phyloP scores from a whole-genome alignment of 1,284 basidiomycete species.

The Ustilago nuda region DNA sequence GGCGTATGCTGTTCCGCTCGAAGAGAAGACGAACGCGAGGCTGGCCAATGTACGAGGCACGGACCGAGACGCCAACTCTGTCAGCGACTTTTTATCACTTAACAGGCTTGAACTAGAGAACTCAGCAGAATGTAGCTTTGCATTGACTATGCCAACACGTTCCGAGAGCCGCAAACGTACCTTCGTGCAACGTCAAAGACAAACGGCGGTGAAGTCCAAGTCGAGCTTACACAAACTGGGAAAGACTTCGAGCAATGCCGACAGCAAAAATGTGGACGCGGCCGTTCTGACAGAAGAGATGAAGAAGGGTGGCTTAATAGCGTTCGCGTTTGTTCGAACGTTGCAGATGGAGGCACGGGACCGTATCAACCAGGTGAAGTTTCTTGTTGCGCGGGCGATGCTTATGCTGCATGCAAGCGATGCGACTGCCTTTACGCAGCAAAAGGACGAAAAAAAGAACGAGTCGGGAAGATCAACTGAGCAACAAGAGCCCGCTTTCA shows the following conservation, averaged over 20 bases:
- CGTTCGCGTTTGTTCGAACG: slow-evolving; percentile 18
- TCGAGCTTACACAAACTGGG: not conserved
- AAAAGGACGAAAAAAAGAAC: not conserved
- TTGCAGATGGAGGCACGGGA: slow-evolving; percentile 35
- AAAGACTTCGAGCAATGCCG: not conserved
- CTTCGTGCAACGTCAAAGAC: slow-evolving; percentile 17
- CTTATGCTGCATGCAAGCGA: not conserved
- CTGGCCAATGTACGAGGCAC: slow-evolving; percentile 6
- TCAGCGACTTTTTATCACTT: slow-evolving; percentile 23
- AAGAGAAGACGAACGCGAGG: slow-evolving; percentile 7
- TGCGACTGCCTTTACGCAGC: not conserved
- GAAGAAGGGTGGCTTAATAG: slow-evolving; percentile 25
- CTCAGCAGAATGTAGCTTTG: slow-evolving; percentile 4
- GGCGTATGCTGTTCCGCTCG: slow-evolving; percentile 21
- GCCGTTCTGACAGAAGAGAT: slow-evolving; percentile 18
- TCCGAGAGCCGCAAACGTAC: slow-evolving; percentile 13
- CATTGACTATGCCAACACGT: slow-evolving; percentile 15
- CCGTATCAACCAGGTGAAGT: slow-evolving; percentile 42
- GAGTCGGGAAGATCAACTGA: not conserved
- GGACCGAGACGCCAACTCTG: slow-evolving; percentile 22
- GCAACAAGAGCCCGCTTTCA: not conserved
- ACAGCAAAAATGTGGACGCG: not conserved
- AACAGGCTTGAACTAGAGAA: slow-evolving; percentile 27
- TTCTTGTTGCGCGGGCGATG: slow-evolving; percentile 30
- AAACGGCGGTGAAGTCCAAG: slow-evolving; percentile 8